Evolutionary conservation across 345 rosid genomes (phyloP).

Genomic region (Arabidopsis arenosa): DNA sequence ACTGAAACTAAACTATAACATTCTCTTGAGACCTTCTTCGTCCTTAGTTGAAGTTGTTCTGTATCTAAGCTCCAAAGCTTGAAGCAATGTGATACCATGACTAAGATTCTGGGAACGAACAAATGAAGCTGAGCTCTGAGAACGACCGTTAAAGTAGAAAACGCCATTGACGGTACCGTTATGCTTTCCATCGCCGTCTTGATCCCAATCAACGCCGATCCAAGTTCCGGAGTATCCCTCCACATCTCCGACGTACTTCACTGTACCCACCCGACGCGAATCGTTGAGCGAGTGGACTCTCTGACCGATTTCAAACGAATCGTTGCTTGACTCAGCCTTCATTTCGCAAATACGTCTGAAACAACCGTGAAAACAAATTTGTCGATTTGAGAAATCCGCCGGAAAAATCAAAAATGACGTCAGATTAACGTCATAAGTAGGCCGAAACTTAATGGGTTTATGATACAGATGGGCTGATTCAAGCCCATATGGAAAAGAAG

Average conservation of each 20-base stretch:
- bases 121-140: slow-evolving; percentile 70
- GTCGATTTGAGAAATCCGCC: slow-evolving; percentile 5
- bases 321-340: slow-evolving; percentile 31
- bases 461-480: neutral
- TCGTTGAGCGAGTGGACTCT: slow-evolving; percentile 72
- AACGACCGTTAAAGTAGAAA: slow-evolving; percentile 67
- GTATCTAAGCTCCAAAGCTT: slow-evolving; percentile 79
- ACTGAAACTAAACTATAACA: neutral
- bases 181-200: slow-evolving; percentile 71
- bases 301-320: slow-evolving; percentile 58
- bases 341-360: slow-evolving; percentile 10
- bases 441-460: neutral
- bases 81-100: slow-evolving; percentile 62
- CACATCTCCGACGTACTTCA: slow-evolving; percentile 71
- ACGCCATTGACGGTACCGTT: slow-evolving; percentile 79
- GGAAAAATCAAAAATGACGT: slow-evolving; percentile 3
- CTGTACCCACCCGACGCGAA: slow-evolving; percentile 71
- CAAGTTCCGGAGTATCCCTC: slow-evolving; percentile 70
- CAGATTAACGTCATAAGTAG: neutral
- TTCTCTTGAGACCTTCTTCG: slow-evolving; percentile 66
- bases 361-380: neutral
- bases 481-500: slow-evolving; percentile 2
- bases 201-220: slow-evolving; percentile 94
- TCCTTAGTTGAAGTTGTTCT: slow-evolving; percentile 61
- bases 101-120: slow-evolving; percentile 71